Evolutionary conservation across 2,329 filamentous ascomycete species (phyloP), one percentile per base, ranked within the genome.

Genomic region (Clarireedia homoeocarpa): DNA sequence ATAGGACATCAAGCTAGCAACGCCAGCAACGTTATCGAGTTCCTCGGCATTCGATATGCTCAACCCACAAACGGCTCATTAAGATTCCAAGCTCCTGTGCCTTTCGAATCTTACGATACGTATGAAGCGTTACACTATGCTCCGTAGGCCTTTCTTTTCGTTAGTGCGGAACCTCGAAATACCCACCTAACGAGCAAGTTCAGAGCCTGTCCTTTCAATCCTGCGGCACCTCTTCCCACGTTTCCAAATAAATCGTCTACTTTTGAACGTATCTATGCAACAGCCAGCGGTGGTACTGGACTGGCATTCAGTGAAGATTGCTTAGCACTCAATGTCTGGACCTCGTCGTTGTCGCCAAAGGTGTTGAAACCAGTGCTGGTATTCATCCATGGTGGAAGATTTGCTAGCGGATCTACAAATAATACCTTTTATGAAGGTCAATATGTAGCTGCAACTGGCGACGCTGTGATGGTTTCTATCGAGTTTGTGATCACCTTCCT

Each of bases 371-470:
- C 75, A 4, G 74, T 77, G 23, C 58, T 75, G 27, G 67, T 77
- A 9, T 77, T 73, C 71, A 70, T 77, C 6, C 70, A 73, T 48
- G 75, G 75, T 2, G 74, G 75, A 6, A 72, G 67, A 1, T 76
- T 74, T 52, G 64, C 60, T 2, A 66, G 65, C 47, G 74, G 74
- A 52, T 71, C 67, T 57, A 69, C 73, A 0, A 65, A 71, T 49
- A 69, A 67, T 20, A 68, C 44, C 1, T 20, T 49, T 1, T 54
- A 54, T 14, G 17, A 54, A 20, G 52, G 45, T 12, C 36, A 54
- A 15, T 54, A 49, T 23, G 24, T 54, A 38, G 52, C 36, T 26
- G 44, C 34, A 14, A 40, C 34, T 30, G 44, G 46, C 1, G 44
- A 54, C 17, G 34, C 44, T 14, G 38, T 54, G 5, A 15, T 54